A percentile compares a stretch with the other conserved stretches of the same genome.
phyloP scores from a whole-genome alignment of 495 filamentous ascomycete genomes.

The Penicillium pancosmium region DNA sequence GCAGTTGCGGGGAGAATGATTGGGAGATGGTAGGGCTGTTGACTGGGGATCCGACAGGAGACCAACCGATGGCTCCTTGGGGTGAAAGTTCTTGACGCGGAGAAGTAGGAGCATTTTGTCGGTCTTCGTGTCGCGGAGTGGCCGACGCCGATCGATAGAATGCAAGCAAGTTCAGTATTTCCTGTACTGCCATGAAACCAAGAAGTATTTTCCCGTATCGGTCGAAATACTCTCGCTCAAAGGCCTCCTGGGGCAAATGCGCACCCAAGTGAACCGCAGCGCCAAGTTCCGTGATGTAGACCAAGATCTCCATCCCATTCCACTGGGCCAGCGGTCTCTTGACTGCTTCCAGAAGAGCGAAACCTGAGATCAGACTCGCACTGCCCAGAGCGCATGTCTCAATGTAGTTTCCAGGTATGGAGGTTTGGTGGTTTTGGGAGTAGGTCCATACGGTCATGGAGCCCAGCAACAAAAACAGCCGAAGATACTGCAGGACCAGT shows the following conservation, averaged over 20 bases:
- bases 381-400: conserved; percentile 44
- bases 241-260: conserved; percentile 36
- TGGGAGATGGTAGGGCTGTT: conserved; percentile 18
- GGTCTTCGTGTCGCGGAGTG: conserved; percentile 8
- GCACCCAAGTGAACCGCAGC: conserved; percentile 44
- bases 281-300: conserved; percentile 45
- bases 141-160: conserved; percentile 22
- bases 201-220: conserved; percentile 46
- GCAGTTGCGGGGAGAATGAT: conserved; percentile 21
- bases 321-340: conserved; percentile 42
- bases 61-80: conserved; percentile 17
- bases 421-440: conserved; percentile 36
- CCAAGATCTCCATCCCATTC: conserved; percentile 48
- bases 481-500: conserved; percentile 34
- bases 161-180: conserved; percentile 34
- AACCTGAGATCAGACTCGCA: conserved; percentile 45
- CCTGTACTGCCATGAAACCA: conserved; percentile 46
- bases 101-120: conserved; percentile 5
- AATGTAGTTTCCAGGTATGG: conserved; percentile 43
- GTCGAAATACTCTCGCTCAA: conserved; percentile 45
- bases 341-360: conserved; percentile 41
- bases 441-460: conserved; percentile 40
- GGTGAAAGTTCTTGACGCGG: conserved; percentile 7
- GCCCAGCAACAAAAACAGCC: conserved; percentile 34
- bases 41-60: conserved; percentile 18